Conservation (phyloP, 164 flowering plant genomes). For the Annona cherimola region DNA sequence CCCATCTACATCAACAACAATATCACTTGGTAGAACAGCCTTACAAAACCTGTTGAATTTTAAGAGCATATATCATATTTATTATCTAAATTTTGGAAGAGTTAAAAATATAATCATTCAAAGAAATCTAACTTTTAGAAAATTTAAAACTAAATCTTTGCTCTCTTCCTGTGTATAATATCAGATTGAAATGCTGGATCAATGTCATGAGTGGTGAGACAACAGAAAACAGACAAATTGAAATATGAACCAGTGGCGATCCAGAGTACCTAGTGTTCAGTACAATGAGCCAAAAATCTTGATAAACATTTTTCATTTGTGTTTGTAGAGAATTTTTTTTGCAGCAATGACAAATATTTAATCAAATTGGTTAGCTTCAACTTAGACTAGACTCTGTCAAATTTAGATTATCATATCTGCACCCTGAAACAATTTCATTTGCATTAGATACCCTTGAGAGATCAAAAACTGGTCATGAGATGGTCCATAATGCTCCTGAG, state of each 20-base stretch:
- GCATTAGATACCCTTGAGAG: too few relatives aligned
- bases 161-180: neutral
- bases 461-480: too few relatives aligned
- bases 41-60: conserved; percentile 56
- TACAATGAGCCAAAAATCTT: too few relatives aligned
- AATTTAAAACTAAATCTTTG: neutral
- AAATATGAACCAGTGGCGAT: neutral
- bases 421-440: too few relatives aligned
- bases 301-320: too few relatives aligned
- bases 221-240: neutral
- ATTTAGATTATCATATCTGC: too few relatives aligned
- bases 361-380: too few relatives aligned
- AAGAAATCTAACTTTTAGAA: neutral
- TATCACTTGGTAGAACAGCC: conserved; percentile 70
- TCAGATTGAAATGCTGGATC: neutral
- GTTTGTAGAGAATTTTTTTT: too few relatives aligned
- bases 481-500: too few relatives aligned
- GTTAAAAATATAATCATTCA: neutral
- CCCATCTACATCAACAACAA: conserved; percentile 49
- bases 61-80: conserved; percentile 1
- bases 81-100: neutral
- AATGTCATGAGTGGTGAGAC: neutral
- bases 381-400: too few relatives aligned
- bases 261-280: too few relatives aligned
- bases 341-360: too few relatives aligned